Conservation (phyloP, 1,284 basidiomycete genomes). For the Microbotryum scabiosae region DNA sequence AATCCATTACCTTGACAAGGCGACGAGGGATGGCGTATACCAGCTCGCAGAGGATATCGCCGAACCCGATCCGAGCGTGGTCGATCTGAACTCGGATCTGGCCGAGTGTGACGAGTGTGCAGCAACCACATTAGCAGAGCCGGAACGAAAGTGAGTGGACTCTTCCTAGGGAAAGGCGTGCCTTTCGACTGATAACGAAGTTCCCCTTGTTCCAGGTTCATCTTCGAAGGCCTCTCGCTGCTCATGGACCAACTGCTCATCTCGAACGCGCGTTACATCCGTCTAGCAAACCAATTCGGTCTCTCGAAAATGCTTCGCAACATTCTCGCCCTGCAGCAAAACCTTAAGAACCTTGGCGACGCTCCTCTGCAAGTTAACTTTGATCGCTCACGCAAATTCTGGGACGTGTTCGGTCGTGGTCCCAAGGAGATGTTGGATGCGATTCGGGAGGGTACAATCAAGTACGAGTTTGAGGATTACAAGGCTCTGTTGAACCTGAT, state of each 20-base stretch:
- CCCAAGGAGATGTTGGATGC: constrained; percentile 70
- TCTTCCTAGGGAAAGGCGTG: background rate
- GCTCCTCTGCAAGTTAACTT: constrained; percentile 59
- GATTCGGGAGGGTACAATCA: constrained; percentile 46
- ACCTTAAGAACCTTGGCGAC: constrained; percentile 65
- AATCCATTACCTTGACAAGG: constrained; percentile 65
- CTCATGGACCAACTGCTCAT: constrained; percentile 80
- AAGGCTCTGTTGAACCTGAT: constrained; percentile 78
- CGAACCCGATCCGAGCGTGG: constrained; percentile 83
- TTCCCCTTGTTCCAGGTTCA: constrained; percentile 50
- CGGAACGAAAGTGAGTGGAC: constrained; percentile 55
- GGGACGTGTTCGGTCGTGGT: constrained; percentile 61
- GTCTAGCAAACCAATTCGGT: constrained; percentile 64
- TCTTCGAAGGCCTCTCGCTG: constrained; percentile 77
- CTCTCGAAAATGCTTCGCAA: constrained; percentile 84
- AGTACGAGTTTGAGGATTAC: constrained; percentile 82
- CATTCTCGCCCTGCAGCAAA: constrained; percentile 85
- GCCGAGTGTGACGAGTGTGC: constrained; percentile 66
- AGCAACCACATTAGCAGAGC: constrained; percentile 53
- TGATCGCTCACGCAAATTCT: constrained; percentile 68
- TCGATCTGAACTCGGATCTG: constrained; percentile 77
- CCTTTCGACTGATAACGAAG: background rate
- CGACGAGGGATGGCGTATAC: constrained; percentile 62
- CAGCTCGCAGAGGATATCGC: constrained; percentile 67
- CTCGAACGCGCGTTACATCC: constrained; percentile 61